Conservation (phyloP, 2,329 filamentous ascomycete genomes). For the Fusarium annulatum region DNA sequence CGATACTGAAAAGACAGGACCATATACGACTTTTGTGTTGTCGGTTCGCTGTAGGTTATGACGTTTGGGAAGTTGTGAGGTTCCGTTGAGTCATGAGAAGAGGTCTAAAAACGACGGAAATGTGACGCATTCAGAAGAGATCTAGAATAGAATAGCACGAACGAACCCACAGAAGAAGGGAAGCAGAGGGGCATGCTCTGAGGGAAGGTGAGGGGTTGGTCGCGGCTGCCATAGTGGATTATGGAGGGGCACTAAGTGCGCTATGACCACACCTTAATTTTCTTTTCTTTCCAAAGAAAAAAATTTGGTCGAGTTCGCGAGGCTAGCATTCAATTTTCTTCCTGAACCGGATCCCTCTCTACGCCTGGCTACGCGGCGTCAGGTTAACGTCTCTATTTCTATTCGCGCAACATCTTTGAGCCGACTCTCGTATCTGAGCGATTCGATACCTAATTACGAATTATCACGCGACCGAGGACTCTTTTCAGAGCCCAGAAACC, state of each 20-base stretch:
- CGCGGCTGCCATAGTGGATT: slow-evolving; percentile 34
- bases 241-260: slow-evolving; percentile 47
- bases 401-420: slow-evolving; percentile 9
- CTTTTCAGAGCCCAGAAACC: slow-evolving; percentile 8
- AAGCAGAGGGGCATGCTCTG: slow-evolving; percentile 23
- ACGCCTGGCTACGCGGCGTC: slow-evolving; percentile 46
- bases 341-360: slow-evolving; percentile 33
- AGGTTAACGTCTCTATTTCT: slow-evolving; percentile 15
- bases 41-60: neutral
- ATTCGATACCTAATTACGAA: neutral
- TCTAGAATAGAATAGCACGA: slow-evolving; percentile 27
- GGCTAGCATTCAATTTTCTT: slow-evolving; percentile 49
- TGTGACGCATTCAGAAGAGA: slow-evolving; percentile 35
- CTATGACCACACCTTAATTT: slow-evolving; percentile 51
- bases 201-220: slow-evolving; percentile 30
- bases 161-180: slow-evolving; percentile 2
- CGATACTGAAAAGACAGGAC: slow-evolving; percentile 6
- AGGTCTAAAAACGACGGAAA: slow-evolving; percentile 12
- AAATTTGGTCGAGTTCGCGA: slow-evolving; percentile 47
- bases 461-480: slow-evolving; percentile 11
- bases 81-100: slow-evolving; percentile 13
- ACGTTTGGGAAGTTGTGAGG: slow-evolving; percentile 2
- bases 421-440: neutral
- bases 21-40: neutral
- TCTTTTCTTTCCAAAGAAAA: slow-evolving; percentile 43